Base-by-base conservation (phyloP, 768 basidiomycete genomes). In the Dioszegia crocea region DNA sequence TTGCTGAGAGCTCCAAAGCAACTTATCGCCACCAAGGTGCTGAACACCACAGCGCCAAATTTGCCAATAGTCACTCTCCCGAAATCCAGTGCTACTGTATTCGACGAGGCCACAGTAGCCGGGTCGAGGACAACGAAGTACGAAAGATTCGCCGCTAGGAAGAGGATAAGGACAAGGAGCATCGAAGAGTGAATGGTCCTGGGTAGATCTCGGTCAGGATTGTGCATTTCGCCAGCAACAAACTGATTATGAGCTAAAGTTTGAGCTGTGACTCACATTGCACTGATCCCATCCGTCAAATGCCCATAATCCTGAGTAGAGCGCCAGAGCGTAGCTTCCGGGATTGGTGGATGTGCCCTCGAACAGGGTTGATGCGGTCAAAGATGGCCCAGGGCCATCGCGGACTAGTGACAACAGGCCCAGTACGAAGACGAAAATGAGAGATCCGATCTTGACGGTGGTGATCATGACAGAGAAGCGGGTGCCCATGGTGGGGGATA, bases 1-100 rank as follows among this genome's bases (percentile, higher is more conserved):
- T 91, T 88, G 73, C 96, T 94, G 52, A 99, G 78, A 1, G 96
- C 91, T 17, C 94, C 94, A 64, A 99, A 91, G 74, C 91, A 96
- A 2, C 92, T 96, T 58, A 97, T 82, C 1, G 91, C 89, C 14
- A 99, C 94, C 82, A 91, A 85, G 50, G 86, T 81, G 0, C 94
- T 90, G 73, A 99, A 96, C 16, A 91, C 67, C 4, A 84, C 83
- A 0, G 88, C 92, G 29, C 96, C 94, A n/a, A 86, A 76, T 4
- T 86, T 84, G 2, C 94, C 94, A 63, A 93, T 89, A 8, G 94
- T 78, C 0, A 84, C 84, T 47, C 87, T 84, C 4, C 94, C 94
- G 66, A 94, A 99, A 76, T 99, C 96, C 63, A 94, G 62, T 9
- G 77, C 78, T 49, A 80, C 79, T 0, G 78, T 79, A 52, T 79